These are phyloP conservation scores for Aphanomyces invadans DNA, from an alignment of 352 stramenopile species.

Conservation along the genomic window DNA sequence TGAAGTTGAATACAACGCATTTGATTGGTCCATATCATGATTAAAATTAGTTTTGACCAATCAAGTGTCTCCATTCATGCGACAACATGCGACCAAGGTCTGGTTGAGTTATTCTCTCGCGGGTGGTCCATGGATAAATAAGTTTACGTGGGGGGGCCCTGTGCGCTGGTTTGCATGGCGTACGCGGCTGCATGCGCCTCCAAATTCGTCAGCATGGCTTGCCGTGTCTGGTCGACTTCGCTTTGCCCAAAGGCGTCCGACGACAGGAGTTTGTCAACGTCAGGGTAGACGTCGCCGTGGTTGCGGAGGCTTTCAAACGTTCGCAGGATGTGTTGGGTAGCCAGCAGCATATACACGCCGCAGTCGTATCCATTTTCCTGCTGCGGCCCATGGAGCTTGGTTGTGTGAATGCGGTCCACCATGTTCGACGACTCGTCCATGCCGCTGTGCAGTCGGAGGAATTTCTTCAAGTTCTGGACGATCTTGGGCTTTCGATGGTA, in stretches of 20 bases:
- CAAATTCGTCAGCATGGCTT: background rate
- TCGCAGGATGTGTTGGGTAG: conserved; percentile 46
- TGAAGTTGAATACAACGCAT: too few relatives aligned
- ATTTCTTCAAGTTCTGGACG: conserved; percentile 28
- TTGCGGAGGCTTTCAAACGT: background rate
- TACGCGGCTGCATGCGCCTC: background rate
- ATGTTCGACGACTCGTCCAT: conserved; percentile 23
- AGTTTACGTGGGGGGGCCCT: too few relatives aligned
- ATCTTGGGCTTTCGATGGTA: conserved; percentile 27
- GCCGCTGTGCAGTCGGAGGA: background rate
- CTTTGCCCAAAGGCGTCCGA: background rate
- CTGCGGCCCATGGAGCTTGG: conserved; percentile 24
- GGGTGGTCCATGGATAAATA: too few relatives aligned
- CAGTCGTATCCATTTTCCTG: conserved; percentile 65
- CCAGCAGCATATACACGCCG: conserved; percentile 58
- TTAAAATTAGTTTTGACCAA: too few relatives aligned
- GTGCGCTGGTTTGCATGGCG: background rate
- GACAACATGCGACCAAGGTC: too few relatives aligned
- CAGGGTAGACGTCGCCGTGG: background rate
- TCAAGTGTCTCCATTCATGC: too few relatives aligned
- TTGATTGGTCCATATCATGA: too few relatives aligned
- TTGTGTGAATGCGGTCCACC: conserved; percentile 27
- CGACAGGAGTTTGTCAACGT: background rate
- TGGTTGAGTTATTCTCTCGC: too few relatives aligned
- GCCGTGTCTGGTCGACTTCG: background rate